These are phyloP conservation scores for Bruguiera hainesii DNA, from an alignment of 441 rosid species.

Conservation along the genomic window DNA sequence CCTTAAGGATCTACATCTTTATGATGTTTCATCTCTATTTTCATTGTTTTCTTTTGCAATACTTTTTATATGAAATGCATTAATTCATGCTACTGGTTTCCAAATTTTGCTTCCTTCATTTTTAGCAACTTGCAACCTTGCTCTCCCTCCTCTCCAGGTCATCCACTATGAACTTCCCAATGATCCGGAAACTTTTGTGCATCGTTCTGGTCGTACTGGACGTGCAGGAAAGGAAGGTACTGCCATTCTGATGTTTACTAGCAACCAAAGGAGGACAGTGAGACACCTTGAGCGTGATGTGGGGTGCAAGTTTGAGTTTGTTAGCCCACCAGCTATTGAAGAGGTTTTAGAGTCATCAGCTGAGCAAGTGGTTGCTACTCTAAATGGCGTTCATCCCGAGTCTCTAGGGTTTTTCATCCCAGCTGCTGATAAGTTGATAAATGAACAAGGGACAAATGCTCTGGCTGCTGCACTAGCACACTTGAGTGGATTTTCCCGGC, in stretches of 20 bases:
- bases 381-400: constrained; percentile 86
- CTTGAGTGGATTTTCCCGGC: constrained; percentile 84
- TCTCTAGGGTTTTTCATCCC: constrained; percentile 72
- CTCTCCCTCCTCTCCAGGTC: constrained; percentile 42
- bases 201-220: constrained; percentile 98
- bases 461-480: constrained; percentile 97
- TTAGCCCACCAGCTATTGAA: constrained; percentile 71
- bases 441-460: constrained; percentile 81
- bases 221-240: constrained; percentile 97
- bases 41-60: no score
- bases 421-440: constrained; percentile 67
- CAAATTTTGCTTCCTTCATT: constrained; percentile 1
- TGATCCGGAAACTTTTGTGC: constrained; percentile 97
- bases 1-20: no score
- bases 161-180: constrained; percentile 98
- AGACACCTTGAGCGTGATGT: constrained; percentile 92
- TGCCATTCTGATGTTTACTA: constrained; percentile 77
- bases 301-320: constrained; percentile 91
- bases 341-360: constrained; percentile 86
- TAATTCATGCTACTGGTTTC: neutral
- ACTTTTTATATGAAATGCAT: constrained; percentile 1
- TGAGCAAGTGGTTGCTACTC: constrained; percentile 78
- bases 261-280: constrained; percentile 87
- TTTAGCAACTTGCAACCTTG: constrained; percentile 23
- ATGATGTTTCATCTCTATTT: no score